Percentiles rank a stretch among this genome's conserved stretches.
These are phyloP conservation scores for Discostella stelligeroides DNA, from an alignment of 108 stramenopile species.

Conservation along the genomic window DNA sequence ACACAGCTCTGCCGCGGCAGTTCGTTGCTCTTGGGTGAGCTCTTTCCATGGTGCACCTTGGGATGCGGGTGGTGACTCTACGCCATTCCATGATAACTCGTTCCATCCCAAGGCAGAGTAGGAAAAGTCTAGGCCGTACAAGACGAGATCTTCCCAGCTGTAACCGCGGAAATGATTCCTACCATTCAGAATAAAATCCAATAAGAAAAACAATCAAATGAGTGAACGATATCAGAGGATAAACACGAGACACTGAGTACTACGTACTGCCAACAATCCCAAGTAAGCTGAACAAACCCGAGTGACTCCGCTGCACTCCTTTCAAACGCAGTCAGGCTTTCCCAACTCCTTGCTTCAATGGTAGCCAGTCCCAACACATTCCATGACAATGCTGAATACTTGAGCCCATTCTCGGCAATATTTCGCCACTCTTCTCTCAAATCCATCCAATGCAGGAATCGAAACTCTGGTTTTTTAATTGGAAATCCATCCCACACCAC, in stretches of 20 bases:
- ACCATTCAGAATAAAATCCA: neutral
- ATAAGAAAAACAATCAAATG: neutral
- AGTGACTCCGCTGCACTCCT: constrained; percentile 10
- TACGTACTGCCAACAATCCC: constrained; percentile 36
- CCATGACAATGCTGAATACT: constrained; percentile 38
- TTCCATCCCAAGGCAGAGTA: constrained; percentile 27
- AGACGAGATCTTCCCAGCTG: constrained; percentile 28
- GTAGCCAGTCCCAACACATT: constrained; percentile 34
- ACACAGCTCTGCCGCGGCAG: constrained; percentile 32
- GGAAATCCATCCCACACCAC: constrained; percentile 12
- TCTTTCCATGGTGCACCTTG: constrained; percentile 24
- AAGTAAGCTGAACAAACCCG: neutral
- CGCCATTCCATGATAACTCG: constrained; percentile 31
- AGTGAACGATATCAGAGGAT: neutral
- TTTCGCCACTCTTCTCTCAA: constrained; percentile 16
- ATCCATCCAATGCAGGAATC: constrained; percentile 31
- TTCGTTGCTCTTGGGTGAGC: constrained; percentile 19
- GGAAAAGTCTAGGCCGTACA: constrained; percentile 15
- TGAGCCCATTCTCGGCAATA: constrained; percentile 9
- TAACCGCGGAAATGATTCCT: constrained; percentile 35
- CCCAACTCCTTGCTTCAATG: constrained; percentile 27
- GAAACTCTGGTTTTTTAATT: constrained; percentile 24
- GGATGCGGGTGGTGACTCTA: constrained; percentile 16
- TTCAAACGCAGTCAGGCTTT: constrained; percentile 7
- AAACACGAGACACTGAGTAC: neutral